phyloP scores from a whole-genome alignment of 2,329 filamentous ascomycete species.

The Aspergillus calidoustus region DNA sequence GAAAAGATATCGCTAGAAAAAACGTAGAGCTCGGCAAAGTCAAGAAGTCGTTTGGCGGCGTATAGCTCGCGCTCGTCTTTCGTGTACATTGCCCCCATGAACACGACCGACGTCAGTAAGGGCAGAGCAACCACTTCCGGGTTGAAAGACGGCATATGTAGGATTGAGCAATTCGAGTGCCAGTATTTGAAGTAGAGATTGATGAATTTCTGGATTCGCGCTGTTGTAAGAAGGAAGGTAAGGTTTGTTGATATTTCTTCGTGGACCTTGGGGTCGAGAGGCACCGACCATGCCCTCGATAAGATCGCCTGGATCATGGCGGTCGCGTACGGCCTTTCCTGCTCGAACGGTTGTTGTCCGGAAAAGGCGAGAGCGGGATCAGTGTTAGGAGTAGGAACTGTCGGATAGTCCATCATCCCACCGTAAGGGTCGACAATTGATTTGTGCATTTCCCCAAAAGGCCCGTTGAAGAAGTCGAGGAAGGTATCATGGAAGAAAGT shows the following conservation, averaged over 20 bases:
- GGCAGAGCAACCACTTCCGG: slow-evolving; percentile 41
- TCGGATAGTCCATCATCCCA: slow-evolving; percentile 25
- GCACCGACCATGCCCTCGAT: slow-evolving; percentile 44
- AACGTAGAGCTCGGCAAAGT: slow-evolving; percentile 50
- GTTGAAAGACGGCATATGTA: slow-evolving; percentile 50
- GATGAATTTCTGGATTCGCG: slow-evolving; percentile 47
- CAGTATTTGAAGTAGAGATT: slow-evolving; percentile 51
- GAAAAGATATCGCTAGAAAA: slow-evolving; percentile 50
- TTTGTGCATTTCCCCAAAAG: slow-evolving; percentile 37
- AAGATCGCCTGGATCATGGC: slow-evolving; percentile 47
- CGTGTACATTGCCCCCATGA: slow-evolving; percentile 54
- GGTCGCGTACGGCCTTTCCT: slow-evolving; percentile 43
- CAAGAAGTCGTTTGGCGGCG: slow-evolving; percentile 46
- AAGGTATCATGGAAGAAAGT: slow-evolving; percentile 43
- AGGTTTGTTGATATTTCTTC: slow-evolving; percentile 46
- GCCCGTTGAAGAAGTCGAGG: slow-evolving; percentile 44
- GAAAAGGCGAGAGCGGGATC: slow-evolving; percentile 26
- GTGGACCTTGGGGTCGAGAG: slow-evolving; percentile 43
- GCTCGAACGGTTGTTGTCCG: slow-evolving; percentile 35
- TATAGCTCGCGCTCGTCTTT: slow-evolving; percentile 43
- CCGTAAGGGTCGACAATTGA: slow-evolving; percentile 28
- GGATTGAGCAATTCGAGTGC: slow-evolving; percentile 50
- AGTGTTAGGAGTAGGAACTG: slow-evolving; percentile 24
- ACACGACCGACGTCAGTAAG: slow-evolving; percentile 46
- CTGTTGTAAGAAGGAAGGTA: slow-evolving; percentile 46